Percentiles rank a stretch among this genome's conserved stretches.
Conservation (phyloP, 768 basidiomycete genomes). For the Crepidotus variabilis region DNA sequence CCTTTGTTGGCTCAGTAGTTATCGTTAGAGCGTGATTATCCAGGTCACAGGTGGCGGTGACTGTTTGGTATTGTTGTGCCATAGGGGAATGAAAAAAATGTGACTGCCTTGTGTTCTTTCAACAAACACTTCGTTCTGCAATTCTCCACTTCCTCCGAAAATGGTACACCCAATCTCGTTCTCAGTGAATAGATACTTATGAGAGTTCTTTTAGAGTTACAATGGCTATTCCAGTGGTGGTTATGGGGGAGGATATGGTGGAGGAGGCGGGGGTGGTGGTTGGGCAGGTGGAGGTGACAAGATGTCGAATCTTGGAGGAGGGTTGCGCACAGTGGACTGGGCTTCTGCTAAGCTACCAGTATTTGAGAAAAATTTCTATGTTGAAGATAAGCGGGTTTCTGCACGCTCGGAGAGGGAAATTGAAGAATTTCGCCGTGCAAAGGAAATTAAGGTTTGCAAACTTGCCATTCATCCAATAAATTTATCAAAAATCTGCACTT, state of each 20-base stretch:
- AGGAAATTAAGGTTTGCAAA: conserved; percentile 79
- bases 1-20: neutral
- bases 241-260: conserved; percentile 40
- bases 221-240: conserved; percentile 35
- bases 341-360: conserved; percentile 60
- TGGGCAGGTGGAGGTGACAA: conserved; percentile 59
- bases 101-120: neutral
- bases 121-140: conserved; percentile 3
- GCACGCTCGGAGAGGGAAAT: conserved; percentile 80
- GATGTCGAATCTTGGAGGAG: conserved; percentile 79
- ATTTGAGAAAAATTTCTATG: conserved; percentile 98
- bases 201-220: conserved; percentile 33
- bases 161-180: conserved; percentile 17
- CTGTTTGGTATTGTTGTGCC: conserved; percentile 19
- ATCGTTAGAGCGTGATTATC: neutral
- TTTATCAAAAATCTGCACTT: neutral
- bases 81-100: conserved; percentile 11
- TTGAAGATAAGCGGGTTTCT: conserved; percentile 83
- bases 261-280: conserved; percentile 48
- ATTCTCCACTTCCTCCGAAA: conserved; percentile 4
- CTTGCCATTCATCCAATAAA: neutral
- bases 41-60: conserved; percentile 14
- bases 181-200: neutral
- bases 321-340: conserved; percentile 88
- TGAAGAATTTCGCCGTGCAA: conserved; percentile 75